A percentile compares a stretch with the other conserved stretches of the same genome.
Conservation (phyloP, 345 rosid genomes). For the Fremontodendron californicum region DNA sequence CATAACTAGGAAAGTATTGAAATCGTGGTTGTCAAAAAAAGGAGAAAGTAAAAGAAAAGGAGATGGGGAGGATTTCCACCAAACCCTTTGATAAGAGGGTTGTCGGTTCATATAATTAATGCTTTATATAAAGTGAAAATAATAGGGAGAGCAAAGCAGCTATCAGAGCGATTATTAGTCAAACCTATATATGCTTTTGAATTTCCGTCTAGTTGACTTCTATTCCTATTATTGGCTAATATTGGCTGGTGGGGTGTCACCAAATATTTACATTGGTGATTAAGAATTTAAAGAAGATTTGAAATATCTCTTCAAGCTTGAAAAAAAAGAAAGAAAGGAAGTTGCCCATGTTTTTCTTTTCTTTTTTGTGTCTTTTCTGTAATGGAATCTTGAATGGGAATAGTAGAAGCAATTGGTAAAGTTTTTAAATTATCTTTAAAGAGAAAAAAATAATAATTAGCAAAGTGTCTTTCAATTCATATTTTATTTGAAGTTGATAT, state of each 20-base stretch:
- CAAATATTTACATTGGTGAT: too few relatives aligned
- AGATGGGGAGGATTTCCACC: not conserved
- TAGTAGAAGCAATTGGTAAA: not conserved
- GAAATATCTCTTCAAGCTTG: not conserved
- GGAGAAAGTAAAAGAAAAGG: not conserved
- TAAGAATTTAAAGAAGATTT: not conserved
- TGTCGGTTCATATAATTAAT: slow-evolving; percentile 12
- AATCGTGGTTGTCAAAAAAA: not conserved
- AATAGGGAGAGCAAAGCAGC: not conserved
- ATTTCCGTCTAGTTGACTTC: not conserved
- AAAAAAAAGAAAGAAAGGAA: not conserved
- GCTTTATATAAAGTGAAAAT: not conserved
- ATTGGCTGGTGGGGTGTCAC: not conserved
- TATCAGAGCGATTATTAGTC: not conserved
- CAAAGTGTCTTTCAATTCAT: not conserved
- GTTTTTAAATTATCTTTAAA: not conserved
- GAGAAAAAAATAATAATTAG: not conserved
- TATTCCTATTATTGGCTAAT: too few relatives aligned
- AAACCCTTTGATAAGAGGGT: not conserved
- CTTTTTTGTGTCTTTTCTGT: not conserved
- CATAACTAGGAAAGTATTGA: too few relatives aligned
- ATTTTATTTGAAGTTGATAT: not conserved
- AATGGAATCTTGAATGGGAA: not conserved
- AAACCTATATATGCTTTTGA: not conserved
- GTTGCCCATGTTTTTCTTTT: not conserved